Evolutionary conservation across 139 green algal species (phyloP).

Genomic region (Astrephomene gubernaculifera): DNA sequence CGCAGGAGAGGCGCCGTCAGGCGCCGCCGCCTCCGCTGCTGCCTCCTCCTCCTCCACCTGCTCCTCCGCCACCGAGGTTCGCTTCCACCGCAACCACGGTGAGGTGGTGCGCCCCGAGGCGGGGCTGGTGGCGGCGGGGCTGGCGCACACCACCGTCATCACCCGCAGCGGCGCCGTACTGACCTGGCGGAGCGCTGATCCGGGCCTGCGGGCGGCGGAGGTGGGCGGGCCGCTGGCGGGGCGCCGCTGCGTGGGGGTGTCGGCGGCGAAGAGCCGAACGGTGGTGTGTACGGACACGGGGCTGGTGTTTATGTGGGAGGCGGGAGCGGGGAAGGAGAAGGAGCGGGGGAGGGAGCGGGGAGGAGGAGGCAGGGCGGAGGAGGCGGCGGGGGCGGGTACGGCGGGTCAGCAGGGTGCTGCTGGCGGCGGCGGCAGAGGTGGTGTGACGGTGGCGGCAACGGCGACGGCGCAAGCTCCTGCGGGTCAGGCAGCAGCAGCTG

Average conservation of each 20-base stretch:
- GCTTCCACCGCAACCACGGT: constrained; percentile 79
- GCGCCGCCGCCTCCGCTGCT: background rate
- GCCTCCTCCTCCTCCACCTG: too few relatives aligned
- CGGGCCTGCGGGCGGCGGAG: constrained; percentile 65
- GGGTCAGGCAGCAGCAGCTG: too few relatives aligned
- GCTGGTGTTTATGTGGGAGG: constrained; percentile 89
- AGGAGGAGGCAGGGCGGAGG: constrained; percentile 46
- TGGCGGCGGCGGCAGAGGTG: too few relatives aligned
- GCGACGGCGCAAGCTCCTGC: too few relatives aligned
- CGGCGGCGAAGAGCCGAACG: constrained; percentile 90
- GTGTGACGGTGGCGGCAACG: too few relatives aligned
- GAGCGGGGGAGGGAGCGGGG: background rate
- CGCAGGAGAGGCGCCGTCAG: background rate
- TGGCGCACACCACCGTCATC: constrained; percentile 73
- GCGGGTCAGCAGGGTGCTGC: too few relatives aligned
- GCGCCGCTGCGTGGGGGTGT: constrained; percentile 70
- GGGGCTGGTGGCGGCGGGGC: constrained; percentile 77
- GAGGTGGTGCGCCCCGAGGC: constrained; percentile 75
- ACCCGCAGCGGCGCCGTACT: constrained; percentile 79
- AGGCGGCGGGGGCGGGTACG: background rate
- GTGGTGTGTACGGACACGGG: constrained; percentile 83
- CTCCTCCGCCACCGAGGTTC: too few relatives aligned
- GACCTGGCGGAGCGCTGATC: constrained; percentile 75
- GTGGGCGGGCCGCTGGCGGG: constrained; percentile 78
- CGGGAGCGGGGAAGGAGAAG: background rate